Evolutionary conservation across 1,139 yeast species (phyloP).

Genomic region (Blastobotrys ciferrii): DNA sequence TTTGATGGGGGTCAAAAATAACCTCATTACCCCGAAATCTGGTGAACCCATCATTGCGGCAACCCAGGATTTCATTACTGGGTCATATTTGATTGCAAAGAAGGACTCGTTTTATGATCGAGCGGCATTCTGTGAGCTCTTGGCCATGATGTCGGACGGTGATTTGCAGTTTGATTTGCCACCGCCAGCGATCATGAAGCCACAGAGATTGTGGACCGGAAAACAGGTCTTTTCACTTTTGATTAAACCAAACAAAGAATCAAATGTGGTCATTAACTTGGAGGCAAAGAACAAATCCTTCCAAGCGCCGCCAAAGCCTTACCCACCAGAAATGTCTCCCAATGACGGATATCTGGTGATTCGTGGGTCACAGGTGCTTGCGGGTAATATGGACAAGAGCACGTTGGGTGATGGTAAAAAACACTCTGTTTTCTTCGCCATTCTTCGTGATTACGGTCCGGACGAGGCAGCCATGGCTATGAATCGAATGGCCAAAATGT

Average conservation of each 20-base stretch:
- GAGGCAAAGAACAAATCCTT: conserved; percentile 94
- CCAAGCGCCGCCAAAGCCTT: conserved; percentile 63
- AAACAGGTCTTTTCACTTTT: conserved; percentile 88
- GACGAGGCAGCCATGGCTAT: conserved; percentile 93
- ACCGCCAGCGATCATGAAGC: conserved; percentile 91
- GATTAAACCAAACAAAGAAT: conserved; percentile 73
- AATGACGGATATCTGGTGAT: conserved; percentile 93
- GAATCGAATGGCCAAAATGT: conserved; percentile 97
- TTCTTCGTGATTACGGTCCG: conserved; percentile 91
- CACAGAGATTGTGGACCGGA: conserved; percentile 92
- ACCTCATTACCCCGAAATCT: conserved; percentile 89
- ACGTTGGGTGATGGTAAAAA: conserved; percentile 97
- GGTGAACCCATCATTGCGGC: conserved; percentile 99
- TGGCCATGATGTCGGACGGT: conserved; percentile 97
- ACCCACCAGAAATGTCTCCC: conserved; percentile 93
- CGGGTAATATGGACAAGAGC: conserved; percentile 97
- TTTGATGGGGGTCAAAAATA: conserved; percentile 96
- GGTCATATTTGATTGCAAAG: conserved; percentile 86
- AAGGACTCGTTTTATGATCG: conserved; percentile 92
- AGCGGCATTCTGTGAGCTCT: conserved; percentile 74
- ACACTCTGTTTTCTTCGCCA: conserved; percentile 93
- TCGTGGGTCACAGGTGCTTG: conserved; percentile 81
- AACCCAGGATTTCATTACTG: conserved; percentile 98
- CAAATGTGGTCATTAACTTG: conserved; percentile 81
- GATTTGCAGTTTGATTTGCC: conserved; percentile 85